phyloP scores from a whole-genome alignment of 2,329 filamentous ascomycete species.

The Sporothrix protearum region DNA sequence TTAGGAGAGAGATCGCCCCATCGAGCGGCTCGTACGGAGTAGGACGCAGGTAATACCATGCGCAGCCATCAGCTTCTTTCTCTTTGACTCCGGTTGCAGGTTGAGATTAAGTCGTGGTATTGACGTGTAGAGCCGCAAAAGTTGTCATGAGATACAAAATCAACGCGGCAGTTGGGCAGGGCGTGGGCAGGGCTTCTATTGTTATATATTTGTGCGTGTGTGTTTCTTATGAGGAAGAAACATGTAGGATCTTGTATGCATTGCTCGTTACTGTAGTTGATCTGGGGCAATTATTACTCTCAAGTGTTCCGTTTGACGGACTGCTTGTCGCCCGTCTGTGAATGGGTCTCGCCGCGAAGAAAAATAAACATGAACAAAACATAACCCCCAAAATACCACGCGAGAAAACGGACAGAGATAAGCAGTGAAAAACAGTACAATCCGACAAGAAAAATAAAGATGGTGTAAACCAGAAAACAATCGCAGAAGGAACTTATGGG shows the following conservation, averaged over 20 bases:
- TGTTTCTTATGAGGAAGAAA: not conserved
- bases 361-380: not conserved
- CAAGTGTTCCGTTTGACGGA: not conserved
- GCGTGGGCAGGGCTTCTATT: too few species aligned
- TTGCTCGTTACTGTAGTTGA: conserved; percentile 4
- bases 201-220: too few species aligned
- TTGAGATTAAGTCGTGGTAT: not conserved
- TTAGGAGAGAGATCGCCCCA: not conserved
- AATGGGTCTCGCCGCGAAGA: not conserved
- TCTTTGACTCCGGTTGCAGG: not conserved
- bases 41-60: not conserved
- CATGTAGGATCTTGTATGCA: not conserved
- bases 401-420: not conserved
- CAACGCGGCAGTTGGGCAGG: not conserved
- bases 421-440: not conserved
- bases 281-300: not conserved
- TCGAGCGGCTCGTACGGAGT: not conserved
- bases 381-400: not conserved
- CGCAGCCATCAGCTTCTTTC: not conserved
- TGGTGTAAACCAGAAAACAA: not conserved
- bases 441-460: not conserved
- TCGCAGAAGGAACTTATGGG: not conserved
- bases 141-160: not conserved
- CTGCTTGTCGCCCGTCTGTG: not conserved
- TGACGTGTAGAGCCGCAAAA: not conserved